A percentile compares a stretch with the other conserved stretches of the same genome.
These are phyloP conservation scores for Yamadazyma membranifaciens DNA, from an alignment of 1,139 yeast genomes.

Conservation along the genomic window DNA sequence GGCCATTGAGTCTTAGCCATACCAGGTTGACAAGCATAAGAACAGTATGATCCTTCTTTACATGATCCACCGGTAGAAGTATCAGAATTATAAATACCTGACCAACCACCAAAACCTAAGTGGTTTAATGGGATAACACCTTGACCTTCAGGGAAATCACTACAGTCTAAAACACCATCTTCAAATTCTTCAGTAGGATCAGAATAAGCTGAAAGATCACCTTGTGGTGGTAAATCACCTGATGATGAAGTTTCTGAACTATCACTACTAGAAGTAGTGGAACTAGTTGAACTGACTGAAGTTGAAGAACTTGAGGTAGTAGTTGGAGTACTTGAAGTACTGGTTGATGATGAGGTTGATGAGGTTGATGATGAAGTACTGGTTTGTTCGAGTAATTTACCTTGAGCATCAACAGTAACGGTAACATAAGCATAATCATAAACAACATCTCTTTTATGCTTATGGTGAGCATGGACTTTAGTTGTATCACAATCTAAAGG, in stretches of 20 bases:
- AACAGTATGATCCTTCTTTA: slow-evolving; percentile 75
- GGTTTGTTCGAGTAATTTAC: slow-evolving; percentile 40
- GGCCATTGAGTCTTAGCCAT: slow-evolving; percentile 94
- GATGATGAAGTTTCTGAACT: slow-evolving; percentile 12
- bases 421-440: slow-evolving; percentile 82
- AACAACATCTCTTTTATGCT: slow-evolving; percentile 76
- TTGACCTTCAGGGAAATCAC: slow-evolving; percentile 61
- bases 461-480: slow-evolving; percentile 30
- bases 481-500: slow-evolving; percentile 23
- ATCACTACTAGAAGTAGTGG: slow-evolving; percentile 17
- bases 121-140: slow-evolving; percentile 67
- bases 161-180: slow-evolving; percentile 65
- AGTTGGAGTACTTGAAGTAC: slow-evolving; percentile 9
- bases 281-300: slow-evolving; percentile 15
- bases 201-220: slow-evolving; percentile 55
- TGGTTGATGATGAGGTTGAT: slow-evolving; percentile 4
- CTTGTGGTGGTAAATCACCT: slow-evolving; percentile 36
- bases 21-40: slow-evolving; percentile 87
- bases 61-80: slow-evolving; percentile 69
- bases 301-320: slow-evolving; percentile 15
- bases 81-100: slow-evolving; percentile 63
- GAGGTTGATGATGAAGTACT: slow-evolving; percentile 19
- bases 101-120: slow-evolving; percentile 66
- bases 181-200: slow-evolving; percentile 54
- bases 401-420: slow-evolving; percentile 64